Conservation (phyloP, 331 rosid genomes). For the Telfairia occidentalis region DNA sequence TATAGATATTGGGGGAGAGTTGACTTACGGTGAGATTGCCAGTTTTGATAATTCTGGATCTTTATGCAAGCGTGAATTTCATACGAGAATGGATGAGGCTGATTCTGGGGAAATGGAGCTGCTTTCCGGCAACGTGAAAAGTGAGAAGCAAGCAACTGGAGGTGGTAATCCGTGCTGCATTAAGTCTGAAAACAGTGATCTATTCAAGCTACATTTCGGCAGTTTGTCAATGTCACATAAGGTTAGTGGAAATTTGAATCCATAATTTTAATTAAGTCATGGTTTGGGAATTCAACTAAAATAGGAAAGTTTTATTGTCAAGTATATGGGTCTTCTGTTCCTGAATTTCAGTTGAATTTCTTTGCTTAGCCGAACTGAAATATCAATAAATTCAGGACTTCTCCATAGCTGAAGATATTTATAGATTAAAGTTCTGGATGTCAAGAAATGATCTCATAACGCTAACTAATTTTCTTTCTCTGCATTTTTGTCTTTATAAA, state of each 20-base stretch:
- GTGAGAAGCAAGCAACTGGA: conserved; percentile 19
- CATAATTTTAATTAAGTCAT: background rate
- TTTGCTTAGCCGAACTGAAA: background rate
- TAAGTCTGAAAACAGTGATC: conserved; percentile 30
- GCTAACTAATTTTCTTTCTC: background rate
- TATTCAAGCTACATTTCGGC: conserved; percentile 57
- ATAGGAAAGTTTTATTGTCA: background rate
- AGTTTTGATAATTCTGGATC: background rate
- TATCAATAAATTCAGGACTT: background rate
- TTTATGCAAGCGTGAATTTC: conserved; percentile 4
- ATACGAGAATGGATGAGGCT: conserved; percentile 10
- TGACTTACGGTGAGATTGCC: background rate
- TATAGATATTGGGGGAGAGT: background rate
- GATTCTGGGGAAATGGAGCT: conserved; percentile 15
- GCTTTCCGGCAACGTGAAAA: conserved; percentile 20
- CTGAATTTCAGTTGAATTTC: background rate
- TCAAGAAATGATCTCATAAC: background rate
- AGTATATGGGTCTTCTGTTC: background rate
- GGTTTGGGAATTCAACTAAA: background rate
- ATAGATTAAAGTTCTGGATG: background rate
- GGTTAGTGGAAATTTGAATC: conserved; percentile 32
- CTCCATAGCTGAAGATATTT: background rate
- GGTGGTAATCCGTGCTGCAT: conserved; percentile 15
- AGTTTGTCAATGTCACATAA: conserved; percentile 41
- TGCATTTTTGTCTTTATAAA: background rate